Evolutionary conservation across 495 filamentous ascomycete genomes (phyloP).

Genomic region (Hypoxylon perforatum): DNA sequence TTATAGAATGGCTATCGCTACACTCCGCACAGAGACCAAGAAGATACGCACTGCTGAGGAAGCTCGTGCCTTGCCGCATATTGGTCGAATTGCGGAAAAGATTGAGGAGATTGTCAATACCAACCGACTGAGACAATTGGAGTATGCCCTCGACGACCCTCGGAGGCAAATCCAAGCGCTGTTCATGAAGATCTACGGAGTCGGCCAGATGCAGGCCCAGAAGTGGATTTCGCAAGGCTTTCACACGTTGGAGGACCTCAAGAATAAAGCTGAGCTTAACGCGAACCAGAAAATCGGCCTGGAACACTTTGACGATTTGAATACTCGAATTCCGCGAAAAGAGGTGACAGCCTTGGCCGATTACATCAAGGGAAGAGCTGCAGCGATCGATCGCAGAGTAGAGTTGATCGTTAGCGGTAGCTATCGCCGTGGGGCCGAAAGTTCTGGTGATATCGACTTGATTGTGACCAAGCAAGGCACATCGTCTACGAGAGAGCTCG

Average conservation of each 20-base stretch:
- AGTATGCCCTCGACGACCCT: slow-evolving; percentile 72
- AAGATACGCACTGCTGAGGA: slow-evolving; percentile 76
- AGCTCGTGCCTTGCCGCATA: slow-evolving; percentile 73
- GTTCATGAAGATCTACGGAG: slow-evolving; percentile 85
- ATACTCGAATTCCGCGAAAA: slow-evolving; percentile 79
- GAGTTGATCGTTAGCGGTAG: slow-evolving; percentile 83
- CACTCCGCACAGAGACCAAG: slow-evolving; percentile 71
- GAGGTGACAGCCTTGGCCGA: slow-evolving; percentile 79
- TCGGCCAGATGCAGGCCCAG: slow-evolving; percentile 74
- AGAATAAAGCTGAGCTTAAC: slow-evolving; percentile 71
- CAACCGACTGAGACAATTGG: slow-evolving; percentile 77
- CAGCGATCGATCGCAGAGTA: slow-evolving; percentile 66
- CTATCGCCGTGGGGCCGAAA: slow-evolving; percentile 81
- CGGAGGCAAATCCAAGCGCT: slow-evolving; percentile 69
- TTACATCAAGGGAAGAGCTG: slow-evolving; percentile 71
- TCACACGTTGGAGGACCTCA: slow-evolving; percentile 78
- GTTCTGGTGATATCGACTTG: slow-evolving; percentile 85
- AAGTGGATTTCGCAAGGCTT: slow-evolving; percentile 84
- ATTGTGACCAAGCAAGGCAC: slow-evolving; percentile 81
- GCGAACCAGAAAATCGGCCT: slow-evolving; percentile 82
- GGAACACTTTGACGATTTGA: slow-evolving; percentile 84
- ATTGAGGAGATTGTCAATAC: slow-evolving; percentile 91
- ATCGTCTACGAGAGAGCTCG: slow-evolving; percentile 66
- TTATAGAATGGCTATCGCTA: slow-evolving; percentile 83
- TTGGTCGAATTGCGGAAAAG: slow-evolving; percentile 84